A percentile compares a stretch with the other conserved stretches of the same genome.
phyloP scores from a whole-genome alignment of 2,329 filamentous ascomycete genomes.

The Fusarium sp. region DNA sequence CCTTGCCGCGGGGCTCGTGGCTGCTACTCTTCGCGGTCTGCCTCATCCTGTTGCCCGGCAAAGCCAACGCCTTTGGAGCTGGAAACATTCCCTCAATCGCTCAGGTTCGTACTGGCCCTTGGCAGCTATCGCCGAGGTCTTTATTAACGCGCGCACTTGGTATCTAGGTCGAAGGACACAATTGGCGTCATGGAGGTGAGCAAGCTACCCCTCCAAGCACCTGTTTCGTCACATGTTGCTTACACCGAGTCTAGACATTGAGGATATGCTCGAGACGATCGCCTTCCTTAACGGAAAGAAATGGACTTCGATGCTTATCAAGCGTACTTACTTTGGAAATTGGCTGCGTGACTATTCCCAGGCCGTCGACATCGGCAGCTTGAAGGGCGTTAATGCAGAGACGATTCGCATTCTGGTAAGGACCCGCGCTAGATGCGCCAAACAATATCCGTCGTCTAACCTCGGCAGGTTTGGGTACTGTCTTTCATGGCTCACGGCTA shows the following conservation, averaged over 20 bases:
- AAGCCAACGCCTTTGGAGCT: conserved; percentile 73
- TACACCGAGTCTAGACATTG: conserved; percentile 68
- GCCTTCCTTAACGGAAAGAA: conserved; percentile 85
- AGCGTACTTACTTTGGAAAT: conserved; percentile 86
- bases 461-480: conserved; percentile 75
- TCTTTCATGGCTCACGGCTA: conserved; percentile 87
- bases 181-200: conserved; percentile 76
- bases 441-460: background rate
- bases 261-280: conserved; percentile 83
- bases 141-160: conserved; percentile 25
- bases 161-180: conserved; percentile 73
- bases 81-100: conserved; percentile 78
- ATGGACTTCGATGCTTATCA: conserved; percentile 84
- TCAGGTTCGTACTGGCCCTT: conserved; percentile 49
- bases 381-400: conserved; percentile 82
- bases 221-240: conserved; percentile 22
- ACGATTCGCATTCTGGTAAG: conserved; percentile 79
- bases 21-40: conserved; percentile 63
- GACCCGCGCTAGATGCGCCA: background rate
- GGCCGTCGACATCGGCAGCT: conserved; percentile 82
- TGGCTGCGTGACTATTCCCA: conserved; percentile 90
- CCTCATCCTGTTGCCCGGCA: conserved; percentile 68
- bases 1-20: conserved; percentile 61
- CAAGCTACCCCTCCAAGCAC: conserved; percentile 30
- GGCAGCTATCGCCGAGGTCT: background rate